Conservation (phyloP, 139 green algal species). For the Asterochloris sp. region DNA sequence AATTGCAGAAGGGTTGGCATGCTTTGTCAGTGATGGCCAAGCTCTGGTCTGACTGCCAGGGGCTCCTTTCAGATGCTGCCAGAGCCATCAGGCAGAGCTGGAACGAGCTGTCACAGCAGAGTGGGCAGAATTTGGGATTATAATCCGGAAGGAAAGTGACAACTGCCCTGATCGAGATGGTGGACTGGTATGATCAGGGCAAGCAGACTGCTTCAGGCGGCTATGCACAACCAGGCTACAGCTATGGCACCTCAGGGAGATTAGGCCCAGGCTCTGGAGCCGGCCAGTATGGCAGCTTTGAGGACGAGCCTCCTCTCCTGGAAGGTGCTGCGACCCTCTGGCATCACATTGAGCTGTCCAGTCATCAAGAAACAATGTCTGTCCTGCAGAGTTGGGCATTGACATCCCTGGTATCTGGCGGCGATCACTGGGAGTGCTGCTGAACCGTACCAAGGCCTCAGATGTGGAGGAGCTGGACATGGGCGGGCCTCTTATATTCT, state of each 20-base stretch:
- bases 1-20: too few relatives aligned
- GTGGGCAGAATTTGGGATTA: too few relatives aligned
- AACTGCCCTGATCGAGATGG: too few relatives aligned
- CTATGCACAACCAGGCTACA: neutral
- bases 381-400: conserved; percentile 85
- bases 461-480: conserved; percentile 81
- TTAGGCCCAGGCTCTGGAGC: neutral
- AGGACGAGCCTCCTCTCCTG: conserved; percentile 81
- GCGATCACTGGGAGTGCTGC: conserved; percentile 66
- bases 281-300: conserved; percentile 57
- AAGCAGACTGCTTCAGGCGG: too few relatives aligned
- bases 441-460: conserved; percentile 50
- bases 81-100: too few relatives aligned
- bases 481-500: conserved; percentile 85
- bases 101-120: too few relatives aligned
- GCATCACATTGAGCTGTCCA: neutral
- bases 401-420: conserved; percentile 79
- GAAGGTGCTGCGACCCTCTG: conserved; percentile 53
- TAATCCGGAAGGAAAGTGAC: too few relatives aligned
- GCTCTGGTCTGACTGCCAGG: too few relatives aligned
- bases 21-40: too few relatives aligned
- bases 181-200: too few relatives aligned
- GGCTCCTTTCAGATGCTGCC: too few relatives aligned
- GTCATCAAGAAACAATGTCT: neutral
- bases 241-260: neutral